These are phyloP conservation scores for Ophiocordyceps camponoti-saundersi DNA, from an alignment of 2,329 filamentous ascomycete genomes.

Conservation along the genomic window DNA sequence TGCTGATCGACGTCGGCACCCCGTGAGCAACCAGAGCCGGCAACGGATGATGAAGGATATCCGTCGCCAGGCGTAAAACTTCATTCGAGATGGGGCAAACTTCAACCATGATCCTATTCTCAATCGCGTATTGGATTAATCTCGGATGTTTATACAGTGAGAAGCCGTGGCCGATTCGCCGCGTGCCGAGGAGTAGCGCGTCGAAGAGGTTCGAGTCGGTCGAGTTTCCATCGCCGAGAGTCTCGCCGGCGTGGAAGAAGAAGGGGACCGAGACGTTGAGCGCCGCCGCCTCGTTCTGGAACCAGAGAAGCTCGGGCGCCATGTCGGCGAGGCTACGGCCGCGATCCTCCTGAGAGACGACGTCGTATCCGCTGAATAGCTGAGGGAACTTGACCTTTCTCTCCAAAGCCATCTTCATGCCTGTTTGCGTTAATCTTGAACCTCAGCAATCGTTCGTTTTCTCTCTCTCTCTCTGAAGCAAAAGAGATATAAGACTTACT, in stretches of 20 bases:
- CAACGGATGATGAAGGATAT: neutral
- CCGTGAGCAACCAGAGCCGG: slow-evolving; percentile 1
- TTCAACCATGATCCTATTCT: neutral
- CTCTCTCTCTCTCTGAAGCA: neutral
- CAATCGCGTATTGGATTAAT: neutral
- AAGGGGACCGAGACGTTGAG: neutral
- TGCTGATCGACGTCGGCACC: neutral
- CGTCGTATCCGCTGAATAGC: neutral
- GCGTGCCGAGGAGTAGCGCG: neutral
- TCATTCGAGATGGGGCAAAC: neutral
- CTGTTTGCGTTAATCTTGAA: neutral
- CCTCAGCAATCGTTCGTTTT: too few relatives aligned
- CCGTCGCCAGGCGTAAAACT: neutral
- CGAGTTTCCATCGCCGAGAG: neutral
- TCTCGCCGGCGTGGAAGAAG: neutral
- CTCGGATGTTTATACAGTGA: neutral
- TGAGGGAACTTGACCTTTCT: neutral
- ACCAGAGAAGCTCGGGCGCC: neutral
- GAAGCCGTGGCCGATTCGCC: neutral
- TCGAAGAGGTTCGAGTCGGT: neutral
- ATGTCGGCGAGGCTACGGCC: neutral
- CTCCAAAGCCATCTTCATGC: neutral
- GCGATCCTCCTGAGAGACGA: neutral
- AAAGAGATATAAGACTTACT: neutral
- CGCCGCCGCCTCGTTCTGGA: neutral